Evolutionary conservation across 306 rosid species (phyloP), one percentile per base, ranked within the genome.

Genomic region (Chamaecrista fasciculata): DNA sequence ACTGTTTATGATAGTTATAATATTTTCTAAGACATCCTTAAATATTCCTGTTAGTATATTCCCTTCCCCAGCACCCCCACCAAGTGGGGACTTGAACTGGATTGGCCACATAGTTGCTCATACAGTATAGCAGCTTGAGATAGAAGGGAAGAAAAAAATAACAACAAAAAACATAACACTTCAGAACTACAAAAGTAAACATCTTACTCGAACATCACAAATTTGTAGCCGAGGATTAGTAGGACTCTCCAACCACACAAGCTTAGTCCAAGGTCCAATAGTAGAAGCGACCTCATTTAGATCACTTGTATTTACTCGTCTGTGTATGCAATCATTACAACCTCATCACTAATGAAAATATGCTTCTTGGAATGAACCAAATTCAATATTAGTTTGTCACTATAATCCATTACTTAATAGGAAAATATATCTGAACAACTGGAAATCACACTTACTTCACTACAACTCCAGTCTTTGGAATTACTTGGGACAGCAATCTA

Each of bases 191-290:
- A 66, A 71, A 69, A 44, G 42, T 42, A 34, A 2, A 67, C 58
- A 79, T 28, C 94, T 78, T 85, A 94, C 98, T 49, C 83, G 87
- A 79, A 94, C 90, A 90, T 94, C 87, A 60, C 84, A 85, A 69
- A 94, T 79, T 64, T 77, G 91, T 75, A 67, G 66, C 26, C 94
- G 93, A 60, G 98, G 97, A 77, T 94, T 90, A 71, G 98, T 88
- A 37, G 97, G 97, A 80, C 91, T 90, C 89, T 94, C 98, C 73
- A 86, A 77, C 98, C 98, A 88, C 80, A 94, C 92, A 75, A 88
- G 97, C 90, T 90, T 94, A 8, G 96, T 90, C 78, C 14, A 29
- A 55, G 91, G 88, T 56, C 96, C 90, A 80, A 94, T 82, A 28
- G 95, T 87, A 69, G 89, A 82, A 75, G 94, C 89, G 66, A 88